These are phyloP conservation scores for Plectosphaerella cucumerina DNA, from an alignment of 2,329 filamentous ascomycete genomes.

Conservation along the genomic window DNA sequence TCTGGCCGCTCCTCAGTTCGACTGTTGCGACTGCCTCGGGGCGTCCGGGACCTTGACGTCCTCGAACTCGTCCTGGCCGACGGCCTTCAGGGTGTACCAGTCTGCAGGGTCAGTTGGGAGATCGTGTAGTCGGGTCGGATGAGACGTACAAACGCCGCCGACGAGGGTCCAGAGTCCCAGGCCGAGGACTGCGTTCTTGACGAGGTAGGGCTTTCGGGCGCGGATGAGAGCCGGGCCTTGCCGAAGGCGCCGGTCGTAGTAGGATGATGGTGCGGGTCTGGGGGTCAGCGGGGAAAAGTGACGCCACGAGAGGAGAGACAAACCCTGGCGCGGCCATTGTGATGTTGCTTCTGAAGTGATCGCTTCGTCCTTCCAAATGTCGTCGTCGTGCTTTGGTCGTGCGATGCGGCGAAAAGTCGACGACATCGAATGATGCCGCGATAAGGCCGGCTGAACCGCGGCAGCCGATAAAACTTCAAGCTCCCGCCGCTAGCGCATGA, in stretches of 20 bases:
- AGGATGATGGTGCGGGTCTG: conserved; percentile 57
- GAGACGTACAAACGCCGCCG: conserved; percentile 79
- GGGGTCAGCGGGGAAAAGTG: neutral
- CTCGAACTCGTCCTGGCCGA: conserved; percentile 95
- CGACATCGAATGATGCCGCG: conserved; percentile 5
- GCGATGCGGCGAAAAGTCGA: neutral
- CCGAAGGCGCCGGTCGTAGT: conserved; percentile 85
- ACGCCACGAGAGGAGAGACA: neutral
- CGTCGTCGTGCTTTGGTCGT: neutral
- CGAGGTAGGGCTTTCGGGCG: conserved; percentile 83
- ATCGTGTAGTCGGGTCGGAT: too few relatives aligned
- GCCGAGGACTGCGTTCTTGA: conserved; percentile 85
- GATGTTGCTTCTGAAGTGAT: neutral
- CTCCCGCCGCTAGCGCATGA: neutral
- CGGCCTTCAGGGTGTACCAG: conserved; percentile 67
- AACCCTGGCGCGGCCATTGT: neutral
- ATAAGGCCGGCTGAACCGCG: conserved; percentile 7
- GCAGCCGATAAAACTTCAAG: conserved; percentile 8
- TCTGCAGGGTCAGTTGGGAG: conserved; percentile 29
- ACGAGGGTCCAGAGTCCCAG: conserved; percentile 70
- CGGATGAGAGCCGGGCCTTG: conserved; percentile 87
- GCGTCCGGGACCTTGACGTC: conserved; percentile 86
- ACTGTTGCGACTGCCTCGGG: conserved; percentile 46
- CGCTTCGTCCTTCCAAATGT: neutral
- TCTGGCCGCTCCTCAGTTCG: conserved; percentile 16